Percentiles rank a stretch among this genome's conserved stretches.
Conservation (phyloP, 208 protist species). For the Strigomonas galati region DNA sequence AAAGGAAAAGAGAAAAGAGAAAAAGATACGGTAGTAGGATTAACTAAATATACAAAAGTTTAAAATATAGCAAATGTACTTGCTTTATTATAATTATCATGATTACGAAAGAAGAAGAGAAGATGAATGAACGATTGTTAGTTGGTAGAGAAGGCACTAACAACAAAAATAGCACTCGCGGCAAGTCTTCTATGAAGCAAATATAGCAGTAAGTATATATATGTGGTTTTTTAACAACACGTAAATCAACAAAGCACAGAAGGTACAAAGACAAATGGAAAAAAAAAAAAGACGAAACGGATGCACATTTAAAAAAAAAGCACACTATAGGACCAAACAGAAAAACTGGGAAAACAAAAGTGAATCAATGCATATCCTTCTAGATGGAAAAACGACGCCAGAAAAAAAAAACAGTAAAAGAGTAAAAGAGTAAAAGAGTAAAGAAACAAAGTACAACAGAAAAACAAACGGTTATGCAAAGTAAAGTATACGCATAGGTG, state of each 20-base stretch:
- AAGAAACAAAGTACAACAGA: slow-evolving; percentile 1
- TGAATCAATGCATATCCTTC: background rate
- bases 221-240: background rate
- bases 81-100: background rate
- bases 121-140: background rate
- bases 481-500: too few species aligned
- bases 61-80: background rate
- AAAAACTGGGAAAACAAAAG: slow-evolving; percentile 15
- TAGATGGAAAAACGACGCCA: background rate
- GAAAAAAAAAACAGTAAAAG: background rate
- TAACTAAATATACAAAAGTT: background rate
- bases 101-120: background rate
- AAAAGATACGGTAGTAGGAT: background rate
- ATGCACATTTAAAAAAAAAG: background rate
- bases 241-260: slow-evolving; percentile 3
- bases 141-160: background rate
- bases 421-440: slow-evolving; percentile 6
- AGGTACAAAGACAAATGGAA: background rate
- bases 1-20: slow-evolving; percentile 6
- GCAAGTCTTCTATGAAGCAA: background rate
- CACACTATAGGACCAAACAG: background rate
- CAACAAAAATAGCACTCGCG: background rate
- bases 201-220: background rate
- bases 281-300: slow-evolving; percentile 2
- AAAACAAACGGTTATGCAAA: too few species aligned